A percentile compares a stretch with the other conserved stretches of the same genome.
Conservation (phyloP, 2,329 filamentous ascomycete species). For the Nemania sp. region DNA sequence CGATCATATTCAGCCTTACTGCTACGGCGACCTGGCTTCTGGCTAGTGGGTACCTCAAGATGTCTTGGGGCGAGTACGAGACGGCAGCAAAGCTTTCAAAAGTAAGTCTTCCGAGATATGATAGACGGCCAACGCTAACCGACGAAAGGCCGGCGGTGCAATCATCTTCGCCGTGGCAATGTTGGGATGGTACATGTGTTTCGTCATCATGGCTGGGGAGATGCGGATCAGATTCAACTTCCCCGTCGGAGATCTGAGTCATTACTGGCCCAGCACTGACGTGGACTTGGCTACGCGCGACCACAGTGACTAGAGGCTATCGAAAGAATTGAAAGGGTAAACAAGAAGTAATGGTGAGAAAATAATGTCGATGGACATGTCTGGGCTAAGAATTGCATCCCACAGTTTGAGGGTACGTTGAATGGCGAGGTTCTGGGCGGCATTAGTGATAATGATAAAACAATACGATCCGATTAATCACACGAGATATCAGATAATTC, state of each 20-base stretch:
- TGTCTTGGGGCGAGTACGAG: constrained; percentile 49
- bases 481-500: no score
- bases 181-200: constrained; percentile 57
- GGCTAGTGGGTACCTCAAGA: constrained; percentile 54
- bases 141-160: constrained; percentile 43
- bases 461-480: no score
- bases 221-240: constrained; percentile 54
- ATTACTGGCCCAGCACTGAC: constrained; percentile 51
- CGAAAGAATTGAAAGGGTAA: neutral
- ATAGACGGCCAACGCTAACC: neutral
- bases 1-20: constrained; percentile 53
- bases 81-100: constrained; percentile 49
- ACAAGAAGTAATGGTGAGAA: neutral
- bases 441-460: neutral
- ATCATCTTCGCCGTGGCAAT: constrained; percentile 52
- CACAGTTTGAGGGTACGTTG: neutral
- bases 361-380: neutral
- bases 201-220: constrained; percentile 58
- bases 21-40: constrained; percentile 52
- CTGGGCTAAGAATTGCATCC: neutral
- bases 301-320: constrained; percentile 24
- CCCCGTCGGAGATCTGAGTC: constrained; percentile 56
- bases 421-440: neutral
- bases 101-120: constrained; percentile 37
- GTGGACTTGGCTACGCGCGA: constrained; percentile 34